Percentiles rank a stretch among this genome's conserved stretches.
These are phyloP conservation scores for Ephemerocybe angulata DNA, from an alignment of 768 basidiomycete species.

Conservation along the genomic window DNA sequence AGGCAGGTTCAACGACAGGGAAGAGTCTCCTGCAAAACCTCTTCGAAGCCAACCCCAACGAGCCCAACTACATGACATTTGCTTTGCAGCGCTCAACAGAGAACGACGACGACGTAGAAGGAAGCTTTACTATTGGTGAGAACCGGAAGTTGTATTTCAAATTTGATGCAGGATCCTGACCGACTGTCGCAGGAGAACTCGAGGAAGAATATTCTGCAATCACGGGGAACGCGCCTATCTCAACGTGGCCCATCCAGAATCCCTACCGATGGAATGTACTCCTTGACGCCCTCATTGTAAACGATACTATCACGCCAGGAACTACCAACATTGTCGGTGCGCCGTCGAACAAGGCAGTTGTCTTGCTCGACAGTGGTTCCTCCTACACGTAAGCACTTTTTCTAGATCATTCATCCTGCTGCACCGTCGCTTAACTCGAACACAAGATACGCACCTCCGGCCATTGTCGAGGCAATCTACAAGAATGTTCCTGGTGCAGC, in stretches of 20 bases:
- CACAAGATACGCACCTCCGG: slow-evolving; percentile 63
- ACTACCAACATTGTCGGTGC: slow-evolving; percentile 52
- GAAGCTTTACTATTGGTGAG: slow-evolving; percentile 70
- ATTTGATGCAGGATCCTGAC: neutral
- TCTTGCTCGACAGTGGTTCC: slow-evolving; percentile 76
- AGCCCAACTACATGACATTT: slow-evolving; percentile 82
- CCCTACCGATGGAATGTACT: slow-evolving; percentile 77
- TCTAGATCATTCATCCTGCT: neutral
- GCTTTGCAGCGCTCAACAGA: slow-evolving; percentile 61
- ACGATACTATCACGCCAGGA: slow-evolving; percentile 46
- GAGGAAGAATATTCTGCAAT: slow-evolving; percentile 62
- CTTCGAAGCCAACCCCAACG: slow-evolving; percentile 60
- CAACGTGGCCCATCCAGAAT: slow-evolving; percentile 65
- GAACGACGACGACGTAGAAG: slow-evolving; percentile 51
- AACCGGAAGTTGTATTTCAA: neutral
- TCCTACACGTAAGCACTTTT: slow-evolving; percentile 64
- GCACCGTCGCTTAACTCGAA: neutral
- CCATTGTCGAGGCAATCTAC: slow-evolving; percentile 69
- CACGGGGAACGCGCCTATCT: slow-evolving; percentile 51
- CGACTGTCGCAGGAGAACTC: slow-evolving; percentile 50
- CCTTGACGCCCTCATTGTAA: slow-evolving; percentile 67
- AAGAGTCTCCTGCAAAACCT: slow-evolving; percentile 73
- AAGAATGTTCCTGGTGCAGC: slow-evolving; percentile 58
- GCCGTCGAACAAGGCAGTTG: slow-evolving; percentile 68
- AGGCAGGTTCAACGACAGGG: slow-evolving; percentile 55